These are phyloP conservation scores for Boletus sp. DNA, from an alignment of 768 basidiomycete species.

Conservation along the genomic window DNA sequence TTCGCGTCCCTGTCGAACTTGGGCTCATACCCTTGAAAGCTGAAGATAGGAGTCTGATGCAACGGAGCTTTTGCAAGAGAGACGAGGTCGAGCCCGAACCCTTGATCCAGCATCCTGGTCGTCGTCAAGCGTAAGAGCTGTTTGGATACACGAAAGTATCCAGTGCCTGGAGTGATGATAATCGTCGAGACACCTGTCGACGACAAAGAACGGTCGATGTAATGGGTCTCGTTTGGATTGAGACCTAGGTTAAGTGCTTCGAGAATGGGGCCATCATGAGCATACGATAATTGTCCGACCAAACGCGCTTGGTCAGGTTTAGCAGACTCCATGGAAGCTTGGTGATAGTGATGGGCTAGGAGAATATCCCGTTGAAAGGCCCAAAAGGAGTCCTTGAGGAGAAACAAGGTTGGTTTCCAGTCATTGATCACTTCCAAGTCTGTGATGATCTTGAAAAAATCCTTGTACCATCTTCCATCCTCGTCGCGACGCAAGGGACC, in stretches of 20 bases:
- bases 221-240: constrained; percentile 91
- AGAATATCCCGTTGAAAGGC: constrained; percentile 90
- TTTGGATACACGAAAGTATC: constrained; percentile 91
- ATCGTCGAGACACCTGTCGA: constrained; percentile 83
- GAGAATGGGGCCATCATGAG: constrained; percentile 93
- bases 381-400: constrained; percentile 86
- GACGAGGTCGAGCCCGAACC: constrained; percentile 85
- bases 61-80: constrained; percentile 88
- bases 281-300: constrained; percentile 76
- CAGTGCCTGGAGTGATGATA: constrained; percentile 89
- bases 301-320: constrained; percentile 55
- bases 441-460: constrained; percentile 93
- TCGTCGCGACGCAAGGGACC: constrained; percentile 78
- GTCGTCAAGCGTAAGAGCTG: constrained; percentile 87
- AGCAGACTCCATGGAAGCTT: constrained; percentile 50
- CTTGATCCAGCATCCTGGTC: constrained; percentile 90
- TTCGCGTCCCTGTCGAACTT: constrained; percentile 49
- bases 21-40: constrained; percentile 71
- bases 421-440: constrained; percentile 86
- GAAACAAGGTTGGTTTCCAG: constrained; percentile 84
- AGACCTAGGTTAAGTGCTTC: constrained; percentile 92
- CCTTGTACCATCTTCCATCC: constrained; percentile 82
- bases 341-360: constrained; percentile 84
- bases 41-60: constrained; percentile 91
- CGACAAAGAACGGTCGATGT: constrained; percentile 90